phyloP scores from a whole-genome alignment of 2,329 filamentous ascomycete genomes.

The Pseudocercospora musae region DNA sequence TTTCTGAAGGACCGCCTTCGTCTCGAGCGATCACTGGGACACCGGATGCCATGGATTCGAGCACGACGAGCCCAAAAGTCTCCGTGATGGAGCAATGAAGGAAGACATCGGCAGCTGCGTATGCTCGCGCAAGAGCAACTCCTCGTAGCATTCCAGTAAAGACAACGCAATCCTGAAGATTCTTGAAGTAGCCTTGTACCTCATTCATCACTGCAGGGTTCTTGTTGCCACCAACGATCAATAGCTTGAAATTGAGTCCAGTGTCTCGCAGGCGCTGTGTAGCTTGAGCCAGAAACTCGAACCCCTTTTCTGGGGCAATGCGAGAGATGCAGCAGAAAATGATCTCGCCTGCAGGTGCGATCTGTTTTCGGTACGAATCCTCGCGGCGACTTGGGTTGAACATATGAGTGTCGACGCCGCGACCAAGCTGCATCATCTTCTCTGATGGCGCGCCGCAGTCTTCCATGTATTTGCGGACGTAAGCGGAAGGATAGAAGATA shows the following conservation, averaged over 20 bases:
- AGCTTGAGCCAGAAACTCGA: constrained; percentile 61
- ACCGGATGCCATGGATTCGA: constrained; percentile 69
- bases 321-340: constrained; percentile 65
- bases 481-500: constrained; percentile 66
- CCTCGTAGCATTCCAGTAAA: constrained; percentile 66
- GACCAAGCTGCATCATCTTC: constrained; percentile 60
- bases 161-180: constrained; percentile 55
- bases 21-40: constrained; percentile 67
- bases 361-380: constrained; percentile 49
- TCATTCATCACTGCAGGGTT: constrained; percentile 61
- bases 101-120: constrained; percentile 67
- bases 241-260: constrained; percentile 59
- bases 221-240: constrained; percentile 66
- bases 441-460: constrained; percentile 53
- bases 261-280: constrained; percentile 54
- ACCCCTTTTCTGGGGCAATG: constrained; percentile 68
- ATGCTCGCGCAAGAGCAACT: constrained; percentile 60
- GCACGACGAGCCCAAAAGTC: constrained; percentile 67
- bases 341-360: constrained; percentile 61
- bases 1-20: constrained; percentile 67
- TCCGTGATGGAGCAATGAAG: constrained; percentile 69
- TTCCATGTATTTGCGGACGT: constrained; percentile 60
- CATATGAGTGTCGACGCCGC: constrained; percentile 62
- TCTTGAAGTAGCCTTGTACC: constrained; percentile 58
- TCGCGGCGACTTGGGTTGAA: constrained; percentile 57